Evolutionary conservation across 2,329 filamentous ascomycete species (phyloP).

Genomic region (Fusarium beomiforme): DNA sequence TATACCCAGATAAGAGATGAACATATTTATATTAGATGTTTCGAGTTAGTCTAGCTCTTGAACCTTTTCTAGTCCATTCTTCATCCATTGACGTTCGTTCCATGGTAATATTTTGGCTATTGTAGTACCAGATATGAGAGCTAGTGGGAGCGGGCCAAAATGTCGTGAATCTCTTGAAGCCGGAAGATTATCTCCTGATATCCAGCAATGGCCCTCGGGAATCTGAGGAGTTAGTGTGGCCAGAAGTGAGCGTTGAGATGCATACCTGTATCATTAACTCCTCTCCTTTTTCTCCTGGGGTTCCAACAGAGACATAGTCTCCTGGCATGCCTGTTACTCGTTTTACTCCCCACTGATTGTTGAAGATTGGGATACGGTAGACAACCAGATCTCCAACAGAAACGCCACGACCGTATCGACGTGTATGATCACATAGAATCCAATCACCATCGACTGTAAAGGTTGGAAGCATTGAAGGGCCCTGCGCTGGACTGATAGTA

Average conservation of each 20-base stretch:
- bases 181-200: constrained; percentile 87
- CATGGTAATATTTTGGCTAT: constrained; percentile 69
- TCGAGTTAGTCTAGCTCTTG: constrained; percentile 29
- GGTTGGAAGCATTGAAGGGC: constrained; percentile 91
- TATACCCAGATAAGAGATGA: constrained; percentile 43
- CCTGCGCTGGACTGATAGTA: constrained; percentile 67
- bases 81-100: constrained; percentile 61
- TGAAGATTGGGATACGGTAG: constrained; percentile 78
- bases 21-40: constrained; percentile 29
- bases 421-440: constrained; percentile 73
- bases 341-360: constrained; percentile 75
- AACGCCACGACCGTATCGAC: constrained; percentile 72
- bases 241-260: fast-evolving
- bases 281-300: constrained; percentile 60
- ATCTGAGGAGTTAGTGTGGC: constrained; percentile 63
- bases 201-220: constrained; percentile 90
- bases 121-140: constrained; percentile 84
- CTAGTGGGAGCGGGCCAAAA: constrained; percentile 88
- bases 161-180: constrained; percentile 87
- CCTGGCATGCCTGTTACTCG: constrained; percentile 80
- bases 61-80: constrained; percentile 53
- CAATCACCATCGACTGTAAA: constrained; percentile 74
- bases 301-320: constrained; percentile 77
- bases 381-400: constrained; percentile 85
- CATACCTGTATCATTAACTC: constrained; percentile 73